Evolutionary conservation across 2,329 filamentous ascomycete species (phyloP).

Genomic region (Fusarium tricinctum): DNA sequence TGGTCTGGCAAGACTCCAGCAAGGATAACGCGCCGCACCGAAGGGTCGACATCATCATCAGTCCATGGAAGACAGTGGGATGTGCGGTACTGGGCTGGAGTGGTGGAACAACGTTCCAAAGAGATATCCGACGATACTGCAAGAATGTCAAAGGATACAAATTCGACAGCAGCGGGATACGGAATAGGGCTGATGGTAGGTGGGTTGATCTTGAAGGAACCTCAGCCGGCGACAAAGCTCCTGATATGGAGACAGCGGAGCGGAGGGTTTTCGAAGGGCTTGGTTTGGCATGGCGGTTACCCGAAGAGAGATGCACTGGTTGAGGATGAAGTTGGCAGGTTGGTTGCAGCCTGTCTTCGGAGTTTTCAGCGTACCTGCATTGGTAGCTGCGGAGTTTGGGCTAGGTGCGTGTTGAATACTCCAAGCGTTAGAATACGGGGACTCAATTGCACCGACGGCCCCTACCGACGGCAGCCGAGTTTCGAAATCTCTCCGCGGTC

Average conservation of each 20-base stretch:
- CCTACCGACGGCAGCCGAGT: neutral
- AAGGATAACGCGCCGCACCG: constrained; percentile 69
- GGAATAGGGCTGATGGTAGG: constrained; percentile 73
- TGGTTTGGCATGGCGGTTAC: constrained; percentile 75
- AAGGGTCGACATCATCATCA: constrained; percentile 91
- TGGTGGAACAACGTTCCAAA: constrained; percentile 89
- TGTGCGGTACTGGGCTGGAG: constrained; percentile 92
- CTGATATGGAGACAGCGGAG: constrained; percentile 80
- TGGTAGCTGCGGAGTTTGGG: constrained; percentile 39
- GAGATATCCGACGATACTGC: constrained; percentile 85
- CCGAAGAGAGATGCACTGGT: constrained; percentile 77
- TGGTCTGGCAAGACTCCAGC: constrained; percentile 80
- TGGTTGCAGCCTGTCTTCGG: constrained; percentile 18
- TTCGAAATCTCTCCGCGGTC: constrained; percentile 11
- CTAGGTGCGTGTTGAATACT: neutral
- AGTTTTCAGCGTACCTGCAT: constrained; percentile 36
- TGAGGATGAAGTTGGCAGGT: constrained; percentile 52
- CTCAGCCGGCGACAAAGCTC: constrained; percentile 59
- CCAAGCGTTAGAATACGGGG: constrained; percentile 17
- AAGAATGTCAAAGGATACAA: constrained; percentile 80
- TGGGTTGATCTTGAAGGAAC: constrained; percentile 79
- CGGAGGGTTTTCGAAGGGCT: constrained; percentile 83
- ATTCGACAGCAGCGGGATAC: constrained; percentile 91
- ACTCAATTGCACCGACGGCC: constrained; percentile 42
- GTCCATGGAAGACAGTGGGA: constrained; percentile 88